phyloP scores from a whole-genome alignment of 2,329 filamentous ascomycete genomes.

The Fusarium redolens region DNA sequence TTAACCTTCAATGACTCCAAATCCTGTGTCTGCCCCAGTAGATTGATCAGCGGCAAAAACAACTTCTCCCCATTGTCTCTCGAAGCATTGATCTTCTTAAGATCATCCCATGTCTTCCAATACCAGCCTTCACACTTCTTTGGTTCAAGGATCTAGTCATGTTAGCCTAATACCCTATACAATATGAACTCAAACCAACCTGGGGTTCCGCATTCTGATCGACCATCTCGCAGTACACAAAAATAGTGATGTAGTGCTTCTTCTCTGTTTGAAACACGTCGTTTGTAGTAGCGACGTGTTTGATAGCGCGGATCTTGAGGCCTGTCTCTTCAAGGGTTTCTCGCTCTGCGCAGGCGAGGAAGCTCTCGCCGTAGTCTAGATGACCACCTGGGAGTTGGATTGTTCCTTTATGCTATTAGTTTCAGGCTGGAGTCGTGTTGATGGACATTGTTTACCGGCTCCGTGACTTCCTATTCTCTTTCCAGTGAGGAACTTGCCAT shows the following conservation, averaged over 20 bases:
- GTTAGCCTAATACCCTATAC: background rate
- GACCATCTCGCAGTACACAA: conserved; percentile 65
- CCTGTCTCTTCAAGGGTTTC: conserved; percentile 80
- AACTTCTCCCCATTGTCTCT: conserved; percentile 39
- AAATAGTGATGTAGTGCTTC: conserved; percentile 82
- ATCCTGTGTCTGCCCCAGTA: conserved; percentile 43
- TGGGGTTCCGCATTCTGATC: conserved; percentile 61
- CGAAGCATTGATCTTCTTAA: conserved; percentile 46
- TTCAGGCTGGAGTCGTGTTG: fast-evolving
- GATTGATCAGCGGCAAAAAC: conserved; percentile 50
- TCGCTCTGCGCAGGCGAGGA: conserved; percentile 70
- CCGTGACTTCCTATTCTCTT: conserved; percentile 62
- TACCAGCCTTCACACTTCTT: conserved; percentile 64
- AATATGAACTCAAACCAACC: conserved; percentile 55
- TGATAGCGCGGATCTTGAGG: conserved; percentile 63
- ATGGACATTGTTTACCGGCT: conserved; percentile 50
- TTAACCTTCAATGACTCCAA: conserved; percentile 33
- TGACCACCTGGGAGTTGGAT: conserved; percentile 81
- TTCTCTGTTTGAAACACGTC: conserved; percentile 68
- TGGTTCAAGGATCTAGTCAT: conserved; percentile 55
- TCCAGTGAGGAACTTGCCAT: conserved; percentile 60
- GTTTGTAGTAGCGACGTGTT: conserved; percentile 72
- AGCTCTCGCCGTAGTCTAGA: conserved; percentile 75
- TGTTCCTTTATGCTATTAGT: conserved; percentile 57
- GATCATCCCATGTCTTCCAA: conserved; percentile 60